Evolutionary conservation across 2,329 filamentous ascomycete species (phyloP).

Genomic region (Colletotrichum camelliae): DNA sequence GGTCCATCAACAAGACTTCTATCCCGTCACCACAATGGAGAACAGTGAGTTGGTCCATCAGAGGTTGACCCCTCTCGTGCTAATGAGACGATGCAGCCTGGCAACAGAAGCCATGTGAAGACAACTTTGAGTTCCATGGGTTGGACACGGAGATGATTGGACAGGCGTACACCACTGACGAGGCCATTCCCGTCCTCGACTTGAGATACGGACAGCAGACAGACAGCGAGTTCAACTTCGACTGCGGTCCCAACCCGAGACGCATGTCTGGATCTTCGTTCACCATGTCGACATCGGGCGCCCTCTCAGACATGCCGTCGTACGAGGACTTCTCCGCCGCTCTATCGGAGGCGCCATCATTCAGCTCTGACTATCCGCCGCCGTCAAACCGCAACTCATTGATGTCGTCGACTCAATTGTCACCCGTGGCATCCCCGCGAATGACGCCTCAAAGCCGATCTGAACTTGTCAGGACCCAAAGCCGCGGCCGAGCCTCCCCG

Average conservation of each 20-base stretch:
- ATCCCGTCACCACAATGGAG: constrained; percentile 54
- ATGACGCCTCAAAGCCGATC: constrained; percentile 66
- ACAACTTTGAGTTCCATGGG: constrained; percentile 58
- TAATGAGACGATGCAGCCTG: constrained; percentile 32
- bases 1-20: constrained; percentile 61
- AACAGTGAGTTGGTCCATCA: constrained; percentile 45
- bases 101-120: constrained; percentile 63
- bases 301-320: constrained; percentile 70
- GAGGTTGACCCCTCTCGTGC: not conserved
- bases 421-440: constrained; percentile 74
- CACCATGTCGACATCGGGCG: constrained; percentile 71
- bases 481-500: constrained; percentile 73
- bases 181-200: constrained; percentile 67
- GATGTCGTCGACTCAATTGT: constrained; percentile 74
- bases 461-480: constrained; percentile 67
- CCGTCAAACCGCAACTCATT: constrained; percentile 72
- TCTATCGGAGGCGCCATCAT: constrained; percentile 71
- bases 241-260: constrained; percentile 59
- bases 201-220: constrained; percentile 55
- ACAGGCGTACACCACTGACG: constrained; percentile 67
- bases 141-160: constrained; percentile 67
- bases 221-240: constrained; percentile 59
- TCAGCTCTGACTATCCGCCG: constrained; percentile 70
- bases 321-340: constrained; percentile 75
- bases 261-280: constrained; percentile 77